Evolutionary conservation across 2,329 filamentous ascomycete species (phyloP).

Genomic region (Calonectria fujianensis): DNA sequence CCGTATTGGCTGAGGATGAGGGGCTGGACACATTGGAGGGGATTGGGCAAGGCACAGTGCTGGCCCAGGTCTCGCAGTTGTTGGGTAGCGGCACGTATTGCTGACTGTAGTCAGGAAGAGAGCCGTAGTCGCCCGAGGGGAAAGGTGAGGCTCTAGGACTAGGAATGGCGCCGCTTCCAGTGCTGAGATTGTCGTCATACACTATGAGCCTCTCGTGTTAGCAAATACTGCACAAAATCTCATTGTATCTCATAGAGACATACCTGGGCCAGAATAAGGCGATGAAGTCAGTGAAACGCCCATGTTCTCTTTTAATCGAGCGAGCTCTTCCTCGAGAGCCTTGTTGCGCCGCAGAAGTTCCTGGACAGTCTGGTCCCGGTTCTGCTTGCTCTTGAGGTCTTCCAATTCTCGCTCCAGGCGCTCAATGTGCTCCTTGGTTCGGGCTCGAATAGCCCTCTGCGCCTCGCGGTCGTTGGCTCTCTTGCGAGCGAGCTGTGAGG

Average conservation of each 20-base stretch:
- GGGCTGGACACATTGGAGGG: slow-evolving; percentile 72
- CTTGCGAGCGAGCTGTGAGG: slow-evolving; percentile 92
- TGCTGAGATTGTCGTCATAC: slow-evolving; percentile 65
- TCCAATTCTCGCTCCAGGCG: slow-evolving; percentile 83
- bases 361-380: slow-evolving; percentile 70
- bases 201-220: slow-evolving; percentile 54
- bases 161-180: slow-evolving; percentile 62
- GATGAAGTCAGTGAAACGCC: slow-evolving; percentile 64
- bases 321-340: slow-evolving; percentile 72
- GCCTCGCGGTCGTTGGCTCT: slow-evolving; percentile 94
- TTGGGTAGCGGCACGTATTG: slow-evolving; percentile 63
- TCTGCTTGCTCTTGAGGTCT: slow-evolving; percentile 76
- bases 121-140: slow-evolving; percentile 66
- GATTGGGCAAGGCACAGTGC: slow-evolving; percentile 65
- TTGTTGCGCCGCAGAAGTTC: slow-evolving; percentile 72
- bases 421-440: slow-evolving; percentile 92
- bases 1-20: slow-evolving; percentile 68
- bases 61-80: slow-evolving; percentile 68
- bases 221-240: slow-evolving; percentile 29
- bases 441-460: slow-evolving; percentile 89
- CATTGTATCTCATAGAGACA: slow-evolving; percentile 37
- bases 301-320: slow-evolving; percentile 66
- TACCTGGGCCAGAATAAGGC: slow-evolving; percentile 66
- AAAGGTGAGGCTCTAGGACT: slow-evolving; percentile 68
- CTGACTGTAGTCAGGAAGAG: slow-evolving; percentile 65